phyloP scores from a whole-genome alignment of 495 filamentous ascomycete genomes.

The Peziza echinospora region DNA sequence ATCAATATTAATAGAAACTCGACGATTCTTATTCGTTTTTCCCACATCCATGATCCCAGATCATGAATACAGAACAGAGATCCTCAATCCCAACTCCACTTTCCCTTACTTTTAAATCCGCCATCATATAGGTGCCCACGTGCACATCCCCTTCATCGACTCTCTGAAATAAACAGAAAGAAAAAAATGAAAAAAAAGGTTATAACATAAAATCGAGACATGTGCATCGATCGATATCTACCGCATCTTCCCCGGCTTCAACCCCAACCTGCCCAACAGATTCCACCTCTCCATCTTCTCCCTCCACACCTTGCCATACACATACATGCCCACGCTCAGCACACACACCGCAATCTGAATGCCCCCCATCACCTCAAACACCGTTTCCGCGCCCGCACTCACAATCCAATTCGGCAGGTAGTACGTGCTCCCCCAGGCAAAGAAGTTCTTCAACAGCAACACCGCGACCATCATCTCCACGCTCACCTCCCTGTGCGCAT shows the following conservation, averaged over 20 bases:
- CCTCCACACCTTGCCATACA: conserved; percentile 23
- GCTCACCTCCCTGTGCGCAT: conserved; percentile 25
- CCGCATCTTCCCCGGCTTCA: conserved; percentile 13
- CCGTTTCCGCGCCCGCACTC: conserved; percentile 20
- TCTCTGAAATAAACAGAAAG: no score
- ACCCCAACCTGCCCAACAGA: conserved; percentile 11
- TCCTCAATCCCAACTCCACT: no score
- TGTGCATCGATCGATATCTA: no score
- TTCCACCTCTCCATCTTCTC: conserved; percentile 15
- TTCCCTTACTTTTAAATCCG: no score
- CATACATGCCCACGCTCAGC: conserved; percentile 23
- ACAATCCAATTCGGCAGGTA: conserved; percentile 26
- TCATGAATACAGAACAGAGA: no score
- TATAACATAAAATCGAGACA: no score
- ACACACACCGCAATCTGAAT: conserved; percentile 23
- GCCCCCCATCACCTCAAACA: conserved; percentile 24
- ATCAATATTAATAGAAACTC: no score
- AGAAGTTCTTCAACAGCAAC: conserved; percentile 26
- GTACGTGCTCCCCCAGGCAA: conserved; percentile 26
- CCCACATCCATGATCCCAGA: no score
- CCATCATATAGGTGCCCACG: no score
- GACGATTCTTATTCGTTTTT: no score
- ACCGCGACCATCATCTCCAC: conserved; percentile 26
- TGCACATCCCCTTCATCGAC: no score
- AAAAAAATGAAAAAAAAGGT: no score